Evolutionary conservation across 1,139 yeast species (phyloP).

Genomic region (Candida labiduridarum): DNA sequence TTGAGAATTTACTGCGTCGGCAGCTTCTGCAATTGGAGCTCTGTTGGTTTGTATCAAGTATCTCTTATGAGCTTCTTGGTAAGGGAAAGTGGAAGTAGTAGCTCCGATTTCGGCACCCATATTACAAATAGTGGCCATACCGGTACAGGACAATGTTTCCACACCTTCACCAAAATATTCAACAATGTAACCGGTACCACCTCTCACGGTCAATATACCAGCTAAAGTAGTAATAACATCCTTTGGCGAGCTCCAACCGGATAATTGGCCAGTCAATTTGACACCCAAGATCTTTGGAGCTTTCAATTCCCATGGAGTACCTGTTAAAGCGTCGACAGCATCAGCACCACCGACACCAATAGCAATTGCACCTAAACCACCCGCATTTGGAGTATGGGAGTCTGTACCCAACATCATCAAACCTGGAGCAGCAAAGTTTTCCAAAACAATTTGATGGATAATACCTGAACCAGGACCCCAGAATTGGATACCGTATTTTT

Average conservation of each 20-base stretch:
- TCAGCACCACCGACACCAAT: constrained; percentile 99
- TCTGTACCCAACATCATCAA: constrained; percentile 96
- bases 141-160: constrained; percentile 82
- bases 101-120: constrained; percentile 99
- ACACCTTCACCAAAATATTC: constrained; percentile 98
- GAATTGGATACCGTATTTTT: constrained; percentile 91
- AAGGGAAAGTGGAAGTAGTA: constrained; percentile 95
- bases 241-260: constrained; percentile 95
- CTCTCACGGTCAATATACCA: constrained; percentile 88
- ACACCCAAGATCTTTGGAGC: constrained; percentile 95
- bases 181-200: constrained; percentile 95
- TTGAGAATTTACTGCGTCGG: constrained; percentile 63
- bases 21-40: constrained; percentile 78
- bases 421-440: constrained; percentile 94
- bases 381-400: constrained; percentile 97
- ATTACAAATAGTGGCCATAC: constrained; percentile 99
- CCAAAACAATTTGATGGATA: constrained; percentile 94
- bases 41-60: constrained; percentile 83
- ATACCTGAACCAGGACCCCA: constrained; percentile 99
- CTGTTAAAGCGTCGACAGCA: constrained; percentile 95
- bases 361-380: constrained; percentile 96
- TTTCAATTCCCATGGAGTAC: constrained; percentile 98
- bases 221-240: constrained; percentile 92
- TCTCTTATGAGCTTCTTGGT: constrained; percentile 81
- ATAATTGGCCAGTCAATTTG: constrained; percentile 80